Evolutionary conservation across 192 early-diverging fungal genomes (phyloP), one percentile per base, ranked within the genome.

Genomic region (Coemansia erecta): DNA sequence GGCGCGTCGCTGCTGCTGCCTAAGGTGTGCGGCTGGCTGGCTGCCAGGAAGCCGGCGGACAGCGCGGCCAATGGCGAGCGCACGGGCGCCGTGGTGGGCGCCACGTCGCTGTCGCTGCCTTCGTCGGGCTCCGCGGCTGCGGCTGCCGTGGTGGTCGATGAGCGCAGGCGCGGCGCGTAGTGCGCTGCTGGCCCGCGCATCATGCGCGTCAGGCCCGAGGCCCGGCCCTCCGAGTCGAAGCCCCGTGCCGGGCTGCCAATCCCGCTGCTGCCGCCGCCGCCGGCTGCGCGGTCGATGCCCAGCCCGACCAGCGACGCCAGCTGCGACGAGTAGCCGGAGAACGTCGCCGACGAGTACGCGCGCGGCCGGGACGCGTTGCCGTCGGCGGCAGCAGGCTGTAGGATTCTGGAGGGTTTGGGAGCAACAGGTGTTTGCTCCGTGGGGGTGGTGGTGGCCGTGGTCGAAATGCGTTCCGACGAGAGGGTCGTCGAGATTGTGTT

Each of bases 1-100:
- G 56, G 45, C 0, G 72, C 68, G 15, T 21, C 58, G 67, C 60
- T 11, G 68, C 64, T 24, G 70, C 68, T n/a, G n/a, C n/a, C n/a
- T n/a, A n/a, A n/a, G n/a, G n/a, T n/a, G n/a, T n/a, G n/a, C n/a
- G n/a, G n/a, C n/a, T 70, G 67, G 35, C 73, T 77, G n/a, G 73
- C 52, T 17, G 68, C 60, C 44, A 77, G 71, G 19, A 77, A 68
- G 1, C 61, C 68, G 33, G 54, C 61, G 42, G 64, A 68, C 18
- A 75, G 58, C 3, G 47, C 61, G 0, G 74, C 60, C 42, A 70
- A 48, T 49, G 74, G 68, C 53, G 74, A 71, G 14, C 68, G 53
- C 48, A 55, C 64, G 13, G 64, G 41, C 28, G 65, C 33, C 52
- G 51, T 26, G 15, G 21, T 22, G 15, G 46, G 9, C 1, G 52